Base-by-base conservation (phyloP, 345 rosid genomes). In the Salix purpurea region DNA sequence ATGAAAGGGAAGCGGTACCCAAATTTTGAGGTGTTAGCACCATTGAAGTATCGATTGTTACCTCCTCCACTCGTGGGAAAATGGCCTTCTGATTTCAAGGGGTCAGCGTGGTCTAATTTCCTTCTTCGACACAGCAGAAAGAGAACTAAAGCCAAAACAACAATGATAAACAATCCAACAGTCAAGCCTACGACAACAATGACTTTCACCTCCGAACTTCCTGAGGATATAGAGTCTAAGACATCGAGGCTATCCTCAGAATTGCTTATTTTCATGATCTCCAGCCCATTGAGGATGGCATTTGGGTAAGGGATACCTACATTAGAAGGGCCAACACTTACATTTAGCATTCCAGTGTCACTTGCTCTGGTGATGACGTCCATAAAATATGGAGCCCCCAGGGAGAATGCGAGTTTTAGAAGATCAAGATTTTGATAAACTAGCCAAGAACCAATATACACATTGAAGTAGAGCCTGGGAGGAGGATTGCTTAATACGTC, bases 241-340 rank as follows among this genome's bases (percentile, higher is more conserved):
- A 61, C 80, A 70, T 88, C 89, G 70, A 91, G 87, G 76, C 89
- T 87, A 61, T 65, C 74, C 78, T 72, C 74, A 5, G 81, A 84
- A n/a, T 91, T 88, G 83, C 83, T 91, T 37, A 91, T 82, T 79
- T 91, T 91, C 88, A 88, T 81, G 64, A 89, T 78, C 86, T 89
- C 95, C 79, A 91, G 80, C 4, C 95, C 95, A 64, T 89, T 91
- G 18, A 91, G 88, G 70, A 89, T 79, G 76, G 82, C 82, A 79
- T 73, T 74, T 0, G 84, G 89, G 71, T 67, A 73, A 2, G 2
- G 5, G 32, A 1, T 61, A 18, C 13, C 30, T 54, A 68, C 46
- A 32, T 23, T n/a, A 50, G 88, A 80, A 60, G 92, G 87, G 70
- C 97, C 97, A 68, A 94, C 75, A 71, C 94, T 88, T 10, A 94